A percentile compares a stretch with the other conserved stretches of the same genome.
Conservation (phyloP, 1,139 yeast genomes). For the Ashbya aceris region DNA sequence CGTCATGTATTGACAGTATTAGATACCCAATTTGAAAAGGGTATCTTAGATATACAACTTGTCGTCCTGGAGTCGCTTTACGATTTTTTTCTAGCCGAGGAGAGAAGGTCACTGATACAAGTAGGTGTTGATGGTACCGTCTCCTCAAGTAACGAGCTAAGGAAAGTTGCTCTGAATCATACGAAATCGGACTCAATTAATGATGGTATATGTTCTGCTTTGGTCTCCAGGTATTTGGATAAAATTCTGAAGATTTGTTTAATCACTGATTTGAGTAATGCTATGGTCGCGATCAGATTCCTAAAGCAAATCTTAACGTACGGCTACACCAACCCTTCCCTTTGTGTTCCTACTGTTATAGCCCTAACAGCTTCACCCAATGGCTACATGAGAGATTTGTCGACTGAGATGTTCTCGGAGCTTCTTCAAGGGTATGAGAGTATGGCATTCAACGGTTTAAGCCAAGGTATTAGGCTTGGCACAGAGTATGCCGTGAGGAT, state of each 20-base stretch:
- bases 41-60: slow-evolving; percentile 35
- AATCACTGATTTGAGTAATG: slow-evolving; percentile 36
- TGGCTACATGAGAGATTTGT: slow-evolving; percentile 37
- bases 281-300: slow-evolving; percentile 45
- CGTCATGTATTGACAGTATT: slow-evolving; percentile 43
- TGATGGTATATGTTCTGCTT: slow-evolving; percentile 66
- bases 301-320: slow-evolving; percentile 46
- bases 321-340: slow-evolving; percentile 69
- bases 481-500: slow-evolving; percentile 34
- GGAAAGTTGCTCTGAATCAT: slow-evolving; percentile 29
- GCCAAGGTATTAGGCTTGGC: slow-evolving; percentile 55
- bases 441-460: slow-evolving; percentile 53
- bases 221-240: slow-evolving; percentile 54
- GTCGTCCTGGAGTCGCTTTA: slow-evolving; percentile 47
- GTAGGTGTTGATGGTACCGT: slow-evolving; percentile 29
- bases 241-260: slow-evolving; percentile 43
- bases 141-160: slow-evolving; percentile 15
- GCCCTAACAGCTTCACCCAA: slow-evolving; percentile 55
- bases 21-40: slow-evolving; percentile 40
- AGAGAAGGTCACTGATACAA: slow-evolving; percentile 35
- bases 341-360: slow-evolving; percentile 57
- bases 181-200: slow-evolving; percentile 33
- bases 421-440: slow-evolving; percentile 62
- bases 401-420: slow-evolving; percentile 44
- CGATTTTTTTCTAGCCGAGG: slow-evolving; percentile 47